A percentile compares a stretch with the other conserved stretches of the same genome.
These are phyloP conservation scores for Hura crepitans DNA, from an alignment of 441 rosid species.

Conservation along the genomic window DNA sequence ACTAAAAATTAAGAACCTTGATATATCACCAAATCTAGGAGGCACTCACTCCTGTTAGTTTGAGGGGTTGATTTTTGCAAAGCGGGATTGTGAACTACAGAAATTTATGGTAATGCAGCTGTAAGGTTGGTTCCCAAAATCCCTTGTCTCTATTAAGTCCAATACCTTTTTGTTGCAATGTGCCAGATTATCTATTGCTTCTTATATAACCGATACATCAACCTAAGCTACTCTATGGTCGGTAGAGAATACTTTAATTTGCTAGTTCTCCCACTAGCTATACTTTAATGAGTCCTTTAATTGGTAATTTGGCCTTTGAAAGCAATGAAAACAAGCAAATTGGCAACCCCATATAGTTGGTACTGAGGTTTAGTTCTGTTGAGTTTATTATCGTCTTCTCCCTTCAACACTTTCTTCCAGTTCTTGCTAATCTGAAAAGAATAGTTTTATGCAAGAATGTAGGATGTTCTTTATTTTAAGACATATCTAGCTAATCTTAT, in stretches of 20 bases:
- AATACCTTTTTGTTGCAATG: not conserved
- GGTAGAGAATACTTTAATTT: not conserved
- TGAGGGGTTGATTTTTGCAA: not conserved
- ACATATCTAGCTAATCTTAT: not conserved
- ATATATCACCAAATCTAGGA: not conserved
- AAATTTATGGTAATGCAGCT: slow-evolving; percentile 6
- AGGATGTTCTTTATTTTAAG: not conserved
- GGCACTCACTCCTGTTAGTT: too few species aligned
- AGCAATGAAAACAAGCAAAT: not conserved
- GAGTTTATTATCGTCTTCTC: not conserved
- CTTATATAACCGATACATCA: not conserved
- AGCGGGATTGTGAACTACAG: not conserved
- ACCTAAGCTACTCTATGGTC: not conserved
- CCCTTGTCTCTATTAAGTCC: not conserved
- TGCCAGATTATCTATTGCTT: not conserved
- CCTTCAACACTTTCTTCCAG: not conserved
- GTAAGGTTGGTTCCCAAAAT: not conserved
- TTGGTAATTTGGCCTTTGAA: not conserved
- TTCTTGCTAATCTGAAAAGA: not conserved
- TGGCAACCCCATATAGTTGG: not conserved
- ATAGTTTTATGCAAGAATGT: not conserved
- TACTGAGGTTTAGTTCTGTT: not conserved
- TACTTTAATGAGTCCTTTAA: not conserved
- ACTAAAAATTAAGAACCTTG: not conserved
- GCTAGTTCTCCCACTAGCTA: not conserved